Evolutionary conservation across 2,329 filamentous ascomycete species (phyloP), one percentile per base, ranked within the genome.

Genomic region (Metarhizium brunneum): DNA sequence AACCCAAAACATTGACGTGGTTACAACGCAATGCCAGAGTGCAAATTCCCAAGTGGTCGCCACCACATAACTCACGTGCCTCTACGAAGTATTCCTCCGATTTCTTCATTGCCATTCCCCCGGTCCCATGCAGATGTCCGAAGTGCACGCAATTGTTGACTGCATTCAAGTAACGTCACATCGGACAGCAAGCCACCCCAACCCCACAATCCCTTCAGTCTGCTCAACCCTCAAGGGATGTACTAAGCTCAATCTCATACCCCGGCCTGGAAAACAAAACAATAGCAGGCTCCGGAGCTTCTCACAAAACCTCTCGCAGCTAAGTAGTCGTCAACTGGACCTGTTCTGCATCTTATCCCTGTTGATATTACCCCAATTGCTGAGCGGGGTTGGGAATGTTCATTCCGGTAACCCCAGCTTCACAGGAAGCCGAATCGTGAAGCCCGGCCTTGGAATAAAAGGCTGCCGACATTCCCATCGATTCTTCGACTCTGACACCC

Each of bases 101-200:
- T 25, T 13, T 5, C 11, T 5, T 40, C 38, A 16, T 40, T 13
- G n/a, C 7, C 18, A 45, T 45, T 10, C 13, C 20, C 25, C 20
- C 2, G 25, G 11, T 30, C 30, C 20, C 45, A 30, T 16, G 45
- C 25, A 48, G 14, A 14, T 7, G 7, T 1, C 45, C 11, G 8
- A 45, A 11, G 11, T 10, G 18, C 32, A 35, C 6, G 16, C 18
- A 20, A 30, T 36, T 32, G 47, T 53, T 53, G 42, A 38, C 51
- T 53, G 42, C 40, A 36, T 18, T 10, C n/a, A 20, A 16, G 51
- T 53, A 53, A 53, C 40, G 38, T 53, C 51, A 53, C 38, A 53
- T 53, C 42, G 30, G 7, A 29, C 4, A 2, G 25, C 20, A 48
- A 14, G 8, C 16, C 4, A 25, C 25, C 42, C 42, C 42, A 11